phyloP scores from a whole-genome alignment of 2,329 filamentous ascomycete species.

The Aspergillus hiratsukae region DNA sequence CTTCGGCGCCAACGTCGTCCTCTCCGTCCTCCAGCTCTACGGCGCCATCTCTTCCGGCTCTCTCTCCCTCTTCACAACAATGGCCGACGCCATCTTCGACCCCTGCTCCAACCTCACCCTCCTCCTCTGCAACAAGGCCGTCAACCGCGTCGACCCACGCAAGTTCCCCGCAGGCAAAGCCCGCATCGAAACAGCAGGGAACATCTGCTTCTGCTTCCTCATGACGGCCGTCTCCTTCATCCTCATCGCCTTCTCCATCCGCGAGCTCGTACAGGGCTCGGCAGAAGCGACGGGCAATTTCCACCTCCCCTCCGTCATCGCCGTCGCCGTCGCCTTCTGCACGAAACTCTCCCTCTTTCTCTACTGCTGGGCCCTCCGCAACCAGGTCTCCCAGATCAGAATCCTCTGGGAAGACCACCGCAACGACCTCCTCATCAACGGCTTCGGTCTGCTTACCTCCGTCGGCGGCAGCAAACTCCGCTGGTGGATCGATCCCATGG shows the following conservation, averaged over 20 bases:
- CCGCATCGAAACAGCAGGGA: constrained; percentile 89
- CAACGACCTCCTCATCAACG: constrained; percentile 96
- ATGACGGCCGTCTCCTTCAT: constrained; percentile 92
- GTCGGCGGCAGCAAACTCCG: constrained; percentile 82
- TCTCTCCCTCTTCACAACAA: constrained; percentile 94
- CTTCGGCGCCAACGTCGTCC: constrained; percentile 73
- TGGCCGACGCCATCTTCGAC: constrained; percentile 94
- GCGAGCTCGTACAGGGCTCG: constrained; percentile 57
- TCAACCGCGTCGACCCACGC: constrained; percentile 77
- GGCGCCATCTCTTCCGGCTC: constrained; percentile 81
- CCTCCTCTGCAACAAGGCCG: constrained; percentile 80
- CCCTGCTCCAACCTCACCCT: constrained; percentile 83
- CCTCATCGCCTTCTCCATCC: constrained; percentile 80
- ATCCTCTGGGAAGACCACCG: constrained; percentile 97
- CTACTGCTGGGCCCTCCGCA: constrained; percentile 87
- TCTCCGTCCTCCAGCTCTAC: constrained; percentile 81
- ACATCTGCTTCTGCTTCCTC: constrained; percentile 92
- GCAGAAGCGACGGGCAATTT: constrained; percentile 58
- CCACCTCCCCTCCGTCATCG: constrained; percentile 77
- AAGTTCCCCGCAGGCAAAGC: constrained; percentile 91
- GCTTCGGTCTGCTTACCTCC: constrained; percentile 83
- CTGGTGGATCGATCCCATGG: constrained; percentile 95
- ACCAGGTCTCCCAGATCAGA: constrained; percentile 85
- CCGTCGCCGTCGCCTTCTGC: constrained; percentile 74
- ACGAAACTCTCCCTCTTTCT: constrained; percentile 82